These are phyloP conservation scores for Trichoderma erinaceum DNA, from an alignment of 495 filamentous ascomycete genomes.

Conservation along the genomic window DNA sequence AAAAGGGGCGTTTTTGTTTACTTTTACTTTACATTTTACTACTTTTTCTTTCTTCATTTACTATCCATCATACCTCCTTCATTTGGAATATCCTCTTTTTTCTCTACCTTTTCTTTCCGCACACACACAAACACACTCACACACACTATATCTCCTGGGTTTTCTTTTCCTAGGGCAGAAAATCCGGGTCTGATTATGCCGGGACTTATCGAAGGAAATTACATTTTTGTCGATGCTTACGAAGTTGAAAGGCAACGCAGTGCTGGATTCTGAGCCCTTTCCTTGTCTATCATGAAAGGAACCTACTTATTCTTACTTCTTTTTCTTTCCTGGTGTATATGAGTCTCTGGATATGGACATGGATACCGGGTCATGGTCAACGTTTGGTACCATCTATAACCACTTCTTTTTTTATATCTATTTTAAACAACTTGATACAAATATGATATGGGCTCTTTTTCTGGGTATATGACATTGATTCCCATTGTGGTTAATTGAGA, in stretches of 20 bases:
- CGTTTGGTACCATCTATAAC: slow-evolving; percentile 3
- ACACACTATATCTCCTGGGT: not conserved
- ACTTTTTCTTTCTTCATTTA: not conserved
- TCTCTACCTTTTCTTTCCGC: not conserved
- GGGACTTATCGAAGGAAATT: not conserved
- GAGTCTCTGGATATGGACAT: not conserved
- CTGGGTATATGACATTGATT: not conserved
- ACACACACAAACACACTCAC: too few relatives aligned
- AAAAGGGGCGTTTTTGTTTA: slow-evolving; percentile 7
- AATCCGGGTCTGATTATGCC: not conserved
- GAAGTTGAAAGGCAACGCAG: not conserved
- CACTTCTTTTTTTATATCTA: not conserved
- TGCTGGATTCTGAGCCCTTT: slow-evolving; percentile 1
- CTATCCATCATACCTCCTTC: not conserved
- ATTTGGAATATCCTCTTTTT: slow-evolving; percentile 1
- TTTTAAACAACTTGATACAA: not conserved
- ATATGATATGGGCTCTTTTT: not conserved
- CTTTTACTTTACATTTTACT: not conserved
- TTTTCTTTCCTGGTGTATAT: not conserved
- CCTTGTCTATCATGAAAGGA: not conserved
- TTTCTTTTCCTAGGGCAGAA: not conserved
- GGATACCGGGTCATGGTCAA: not conserved
- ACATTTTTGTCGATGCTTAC: not conserved
- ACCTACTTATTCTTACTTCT: not conserved
- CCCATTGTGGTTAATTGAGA: not conserved